Evolutionary conservation across 1,284 basidiomycete genomes (phyloP), one percentile per base, ranked within the genome.

Genomic region (Microbotryum scabiosae): DNA sequence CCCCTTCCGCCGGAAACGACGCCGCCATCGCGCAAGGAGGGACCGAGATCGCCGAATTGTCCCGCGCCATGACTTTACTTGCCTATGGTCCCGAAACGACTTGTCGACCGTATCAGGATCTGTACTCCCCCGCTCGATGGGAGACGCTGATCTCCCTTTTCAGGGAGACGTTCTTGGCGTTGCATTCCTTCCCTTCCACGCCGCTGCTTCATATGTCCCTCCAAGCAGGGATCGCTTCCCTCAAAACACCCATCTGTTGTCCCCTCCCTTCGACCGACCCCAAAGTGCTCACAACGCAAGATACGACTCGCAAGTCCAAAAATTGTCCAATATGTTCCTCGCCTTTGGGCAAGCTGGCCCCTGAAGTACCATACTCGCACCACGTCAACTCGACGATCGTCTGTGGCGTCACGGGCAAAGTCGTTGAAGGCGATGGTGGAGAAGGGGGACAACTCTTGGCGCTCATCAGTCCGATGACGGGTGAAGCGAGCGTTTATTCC

Each of bases 301-400:
- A 82, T 59, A 71, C 77, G 49, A 72, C 73, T 12, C 57, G 23
- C 52, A 46, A 26, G 16, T 41, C 36, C 36, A 41, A 41, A 18
- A 88, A 97, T 73, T 98, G 94, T 74, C 94, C 94, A 0, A 85
- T 90, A 5, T 98, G 94, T 66, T 74, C 81, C 5, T 71, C 74
- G 3, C 83, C 85, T 16, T 79, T 97, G 20, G 85, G 85, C 23
- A 79, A 81, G 57, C 81, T 98, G 7, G 90, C 87, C 5, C 79
- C 81, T 59, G 88, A 93, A 68, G 90, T 97, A 0, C 94, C 96
- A 0, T 86, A 85, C 75, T 90, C 87, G 65, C 93, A 97, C 76
- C 92, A 97, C 74, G 84, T 86, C 54, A 97, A 94, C 73, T 96
- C 91, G 51, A 93, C 90, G 0, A 88, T 98, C 60, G 92, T 98